phyloP scores from a whole-genome alignment of 495 filamentous ascomycete genomes.

The Beverwykella pulmonaria region DNA sequence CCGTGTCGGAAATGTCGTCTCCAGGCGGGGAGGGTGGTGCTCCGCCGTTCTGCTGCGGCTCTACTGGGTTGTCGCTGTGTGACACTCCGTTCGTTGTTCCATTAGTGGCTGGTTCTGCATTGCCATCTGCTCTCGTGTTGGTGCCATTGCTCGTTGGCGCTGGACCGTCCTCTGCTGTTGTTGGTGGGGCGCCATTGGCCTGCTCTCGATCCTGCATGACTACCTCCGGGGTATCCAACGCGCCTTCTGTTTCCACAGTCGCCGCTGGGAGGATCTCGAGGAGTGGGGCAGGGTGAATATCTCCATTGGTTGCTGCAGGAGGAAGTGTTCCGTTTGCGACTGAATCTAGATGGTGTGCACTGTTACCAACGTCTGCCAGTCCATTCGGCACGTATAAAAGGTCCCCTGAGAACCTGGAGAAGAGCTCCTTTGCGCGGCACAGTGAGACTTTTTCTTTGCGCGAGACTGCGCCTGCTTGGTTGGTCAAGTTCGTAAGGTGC shows the following conservation, averaged over 20 bases:
- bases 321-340: neutral
- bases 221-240: conserved; percentile 13
- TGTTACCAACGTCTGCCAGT: conserved; percentile 20
- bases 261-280: neutral
- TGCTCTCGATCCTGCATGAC: conserved; percentile 23
- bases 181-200: conserved; percentile 7
- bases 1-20: conserved; percentile 43
- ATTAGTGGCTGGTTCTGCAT: neutral
- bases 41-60: conserved; percentile 43
- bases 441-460: conserved; percentile 75
- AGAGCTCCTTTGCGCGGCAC: conserved; percentile 75
- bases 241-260: neutral
- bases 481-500: conserved; percentile 76
- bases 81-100: conserved; percentile 16
- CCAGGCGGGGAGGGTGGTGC: conserved; percentile 23
- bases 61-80: neutral
- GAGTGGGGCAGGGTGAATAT: neutral
- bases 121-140: neutral
- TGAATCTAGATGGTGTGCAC: neutral
- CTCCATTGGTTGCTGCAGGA: neutral
- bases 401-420: conserved; percentile 78
- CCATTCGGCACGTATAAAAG: conserved; percentile 76
- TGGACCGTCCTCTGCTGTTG: neutral
- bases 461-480: conserved; percentile 67
- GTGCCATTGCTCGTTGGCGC: conserved; percentile 12